These are phyloP conservation scores for Tolypocladium endophyticum DNA, from an alignment of 2,329 filamentous ascomycete genomes.

Conservation along the genomic window DNA sequence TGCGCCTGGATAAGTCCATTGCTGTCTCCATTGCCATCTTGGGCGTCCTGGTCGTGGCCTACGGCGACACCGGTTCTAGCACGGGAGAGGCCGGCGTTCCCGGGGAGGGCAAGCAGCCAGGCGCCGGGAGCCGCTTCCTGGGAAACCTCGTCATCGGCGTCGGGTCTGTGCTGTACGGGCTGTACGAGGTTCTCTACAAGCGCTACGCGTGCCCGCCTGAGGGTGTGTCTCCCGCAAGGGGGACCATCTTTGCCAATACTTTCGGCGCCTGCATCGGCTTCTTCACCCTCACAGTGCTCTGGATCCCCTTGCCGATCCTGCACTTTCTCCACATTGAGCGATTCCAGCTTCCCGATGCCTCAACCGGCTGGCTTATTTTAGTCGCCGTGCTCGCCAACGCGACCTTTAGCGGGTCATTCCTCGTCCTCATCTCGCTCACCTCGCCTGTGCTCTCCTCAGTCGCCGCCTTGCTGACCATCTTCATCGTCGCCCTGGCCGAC, in stretches of 20 bases:
- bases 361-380: constrained; percentile 69
- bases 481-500: constrained; percentile 87
- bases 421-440: constrained; percentile 86
- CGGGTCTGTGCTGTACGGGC: constrained; percentile 84
- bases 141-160: constrained; percentile 89
- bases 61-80: constrained; percentile 59
- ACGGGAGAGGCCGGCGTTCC: constrained; percentile 25
- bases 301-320: constrained; percentile 81
- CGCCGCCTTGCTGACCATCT: constrained; percentile 88
- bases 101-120: not conserved
- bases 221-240: constrained; percentile 71
- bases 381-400: constrained; percentile 81
- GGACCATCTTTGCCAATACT: constrained; percentile 89
- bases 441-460: constrained; percentile 88
- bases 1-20: constrained; percentile 74
- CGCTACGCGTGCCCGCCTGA: constrained; percentile 86
- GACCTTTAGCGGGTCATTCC: constrained; percentile 83
- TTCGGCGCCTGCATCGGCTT: constrained; percentile 79
- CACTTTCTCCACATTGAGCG: constrained; percentile 68
- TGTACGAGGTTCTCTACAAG: constrained; percentile 98
- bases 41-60: constrained; percentile 90
- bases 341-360: constrained; percentile 71
- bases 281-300: constrained; percentile 80
- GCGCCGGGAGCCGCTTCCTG: constrained; percentile 55
- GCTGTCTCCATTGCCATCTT: constrained; percentile 79